Evolutionary conservation across 2,329 filamentous ascomycete genomes (phyloP), one percentile per base, ranked within the genome.

Genomic region (Fonsecaea multimorphosa): DNA sequence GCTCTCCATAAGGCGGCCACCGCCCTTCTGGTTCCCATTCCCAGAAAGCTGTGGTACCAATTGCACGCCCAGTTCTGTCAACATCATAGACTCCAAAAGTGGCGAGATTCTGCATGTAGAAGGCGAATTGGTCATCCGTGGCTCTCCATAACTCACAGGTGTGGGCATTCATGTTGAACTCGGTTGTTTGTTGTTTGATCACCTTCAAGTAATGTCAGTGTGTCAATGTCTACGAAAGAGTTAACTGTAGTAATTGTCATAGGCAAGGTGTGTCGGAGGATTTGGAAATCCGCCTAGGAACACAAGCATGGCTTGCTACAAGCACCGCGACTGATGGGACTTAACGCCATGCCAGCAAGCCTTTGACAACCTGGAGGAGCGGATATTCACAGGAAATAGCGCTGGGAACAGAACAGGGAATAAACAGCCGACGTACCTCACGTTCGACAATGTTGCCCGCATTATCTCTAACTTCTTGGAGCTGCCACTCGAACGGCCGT

Each of bases 21-120:
- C 27, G 52, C 7, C 52, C 52, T 54, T 54, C 52, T 12, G 52
- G 52, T n/a, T 54, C 52, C 52, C 52, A 54, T 19, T 54, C 52
- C 52, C 52, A 54, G n/a, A 54, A 54, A 12, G n/a, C n/a, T 31
- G 9, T 24, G 6, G 16, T 27, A 34, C 24, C 51, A 27, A 31
- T 54, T 32, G 52, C 7, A 22, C 52, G 27, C 14, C 52, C 52
- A 16, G 27, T 31, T 8, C 32, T 12, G 27, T 32, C 52, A 3
- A 54, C 52, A 31, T 54, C 52, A n/a, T 54, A 54, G 12, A 54
- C 52, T 7, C 29, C 52, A 12, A 32, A 54, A 19, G 19, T 54
- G 3, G n/a, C 14, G 19, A 54, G 29, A n/a, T 54, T 54, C 52
- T 54, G 52, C 52, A 54, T 54, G 31, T 54, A 54, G 22, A 32